A percentile compares a stretch with the other conserved stretches of the same genome.
Evolutionary conservation across 2,329 filamentous ascomycete genomes (phyloP).

Genomic region (Akanthomyces uredinophilus): DNA sequence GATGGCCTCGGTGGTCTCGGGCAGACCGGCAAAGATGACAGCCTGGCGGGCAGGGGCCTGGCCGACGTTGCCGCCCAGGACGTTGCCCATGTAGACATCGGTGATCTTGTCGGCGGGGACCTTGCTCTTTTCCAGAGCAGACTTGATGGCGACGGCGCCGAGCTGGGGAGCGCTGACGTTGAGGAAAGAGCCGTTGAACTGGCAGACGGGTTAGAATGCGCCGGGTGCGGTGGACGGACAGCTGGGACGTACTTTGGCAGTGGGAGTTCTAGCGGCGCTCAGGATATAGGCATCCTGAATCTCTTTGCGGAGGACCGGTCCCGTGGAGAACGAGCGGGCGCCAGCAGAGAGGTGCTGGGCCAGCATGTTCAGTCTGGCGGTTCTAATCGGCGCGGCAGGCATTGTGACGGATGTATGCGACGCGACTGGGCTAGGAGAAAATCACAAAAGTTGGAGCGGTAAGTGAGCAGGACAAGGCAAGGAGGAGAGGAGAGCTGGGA

Average conservation of each 20-base stretch:
- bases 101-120: conserved; percentile 76
- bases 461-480: conserved; percentile 7
- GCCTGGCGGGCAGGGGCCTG: conserved; percentile 93
- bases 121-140: conserved; percentile 79
- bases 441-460: conserved; percentile 6
- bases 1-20: conserved; percentile 74
- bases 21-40: conserved; percentile 78
- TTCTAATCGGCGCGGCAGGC: conserved; percentile 29
- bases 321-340: conserved; percentile 43
- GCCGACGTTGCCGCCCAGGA: conserved; percentile 76
- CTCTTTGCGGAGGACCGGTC: conserved; percentile 50
- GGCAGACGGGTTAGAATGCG: background rate
- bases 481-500: conserved; percentile 4
- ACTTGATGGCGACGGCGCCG: conserved; percentile 85
- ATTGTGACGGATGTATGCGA: conserved; percentile 21
- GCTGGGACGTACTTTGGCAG: conserved; percentile 63
- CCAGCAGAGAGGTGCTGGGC: conserved; percentile 34
- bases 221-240: too few relatives aligned
- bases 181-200: conserved; percentile 93
- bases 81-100: conserved; percentile 97
- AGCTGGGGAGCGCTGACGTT: conserved; percentile 81
- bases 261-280: conserved; percentile 83
- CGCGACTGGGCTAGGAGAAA: background rate
- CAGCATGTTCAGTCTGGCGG: conserved; percentile 31
- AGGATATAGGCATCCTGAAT: conserved; percentile 92